Evolutionary conservation across 768 basidiomycete genomes (phyloP).

Genomic region (Russula foetens): DNA sequence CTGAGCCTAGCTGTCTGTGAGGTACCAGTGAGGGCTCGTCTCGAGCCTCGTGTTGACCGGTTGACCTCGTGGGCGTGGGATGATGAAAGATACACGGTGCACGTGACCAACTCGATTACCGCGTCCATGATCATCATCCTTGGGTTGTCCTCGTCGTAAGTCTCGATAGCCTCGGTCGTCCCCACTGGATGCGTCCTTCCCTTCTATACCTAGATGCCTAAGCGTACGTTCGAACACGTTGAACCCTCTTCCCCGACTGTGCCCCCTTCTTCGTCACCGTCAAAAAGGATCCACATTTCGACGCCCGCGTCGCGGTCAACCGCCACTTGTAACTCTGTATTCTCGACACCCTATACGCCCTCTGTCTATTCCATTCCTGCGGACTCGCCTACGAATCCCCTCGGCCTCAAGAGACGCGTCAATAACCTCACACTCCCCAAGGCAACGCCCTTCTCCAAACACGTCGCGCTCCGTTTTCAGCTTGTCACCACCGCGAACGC

Average conservation of each 20-base stretch:
- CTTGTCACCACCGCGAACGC: constrained; percentile 33
- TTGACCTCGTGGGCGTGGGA: neutral
- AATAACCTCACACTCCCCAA: constrained; percentile 30
- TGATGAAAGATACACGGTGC: neutral
- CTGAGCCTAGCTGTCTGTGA: neutral
- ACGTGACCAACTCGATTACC: neutral
- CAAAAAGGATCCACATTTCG: constrained; percentile 9
- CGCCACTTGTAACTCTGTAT: constrained; percentile 12
- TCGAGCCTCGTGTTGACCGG: too few species aligned
- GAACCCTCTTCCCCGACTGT: neutral
- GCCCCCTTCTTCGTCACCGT: neutral
- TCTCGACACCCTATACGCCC: constrained; percentile 31
- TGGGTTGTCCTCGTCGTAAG: too few species aligned
- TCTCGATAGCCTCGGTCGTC: too few species aligned
- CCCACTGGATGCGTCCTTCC: too few species aligned
- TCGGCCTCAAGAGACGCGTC: constrained; percentile 45
- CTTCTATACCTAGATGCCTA: neutral
- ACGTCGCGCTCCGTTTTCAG: constrained; percentile 59
- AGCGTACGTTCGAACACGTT: constrained; percentile 1
- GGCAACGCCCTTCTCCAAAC: constrained; percentile 46
- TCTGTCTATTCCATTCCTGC: constrained; percentile 33
- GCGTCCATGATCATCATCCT: too few species aligned
- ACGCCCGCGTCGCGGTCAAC: constrained; percentile 8
- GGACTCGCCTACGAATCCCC: constrained; percentile 67
- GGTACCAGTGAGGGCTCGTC: too few species aligned